Evolutionary conservation across 1,284 basidiomycete genomes (phyloP), one percentile per base, ranked within the genome.

Genomic region (Peniophora sp.): DNA sequence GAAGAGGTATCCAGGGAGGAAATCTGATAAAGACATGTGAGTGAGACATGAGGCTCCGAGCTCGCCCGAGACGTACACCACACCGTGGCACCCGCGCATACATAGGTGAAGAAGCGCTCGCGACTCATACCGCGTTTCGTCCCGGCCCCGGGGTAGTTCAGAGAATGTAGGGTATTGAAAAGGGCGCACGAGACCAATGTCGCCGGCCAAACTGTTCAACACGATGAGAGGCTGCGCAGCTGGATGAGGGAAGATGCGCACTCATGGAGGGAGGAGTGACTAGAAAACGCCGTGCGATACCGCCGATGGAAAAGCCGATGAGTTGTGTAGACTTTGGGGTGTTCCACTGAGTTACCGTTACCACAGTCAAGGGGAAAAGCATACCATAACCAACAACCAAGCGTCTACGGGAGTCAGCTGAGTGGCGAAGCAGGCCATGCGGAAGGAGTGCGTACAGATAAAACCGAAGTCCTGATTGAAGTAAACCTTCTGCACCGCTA

Each of bases 251-350:
- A 49, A 35, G 12, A 14, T 18, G 58, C 74, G 54, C 62, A 80
- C 78, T 85, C 85, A 91, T 88, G 9, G 81, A 81, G 0, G 86
- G 83, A 0, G 89, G 88, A 51, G 80, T 74, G n/a, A 88, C 84
- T 47, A 91, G 70, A 67, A 83, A 83, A 12, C 79, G 73, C 20
- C 78, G 73, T 32, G 73, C 70, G 51, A 85, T 73, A 27, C 82
- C 81, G 34, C 81, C 79, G 54, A 85, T 80, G 9, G 80, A 82
- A 60, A 83, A 83, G 0, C 82, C 85, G 57, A 88, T 81, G 49
- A 85, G 69, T 60, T 88, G 83, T 8, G 81, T 83, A 20, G 63
- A 64, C 37, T 41, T 8, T 12, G 12, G 27, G 27, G 27, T 32
- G 27, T 8, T 41, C 37, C n/a, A 41, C 62, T 23, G 35, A n/a